phyloP scores from a whole-genome alignment of 2,329 filamentous ascomycete species.

The Fusarium burgessii region DNA sequence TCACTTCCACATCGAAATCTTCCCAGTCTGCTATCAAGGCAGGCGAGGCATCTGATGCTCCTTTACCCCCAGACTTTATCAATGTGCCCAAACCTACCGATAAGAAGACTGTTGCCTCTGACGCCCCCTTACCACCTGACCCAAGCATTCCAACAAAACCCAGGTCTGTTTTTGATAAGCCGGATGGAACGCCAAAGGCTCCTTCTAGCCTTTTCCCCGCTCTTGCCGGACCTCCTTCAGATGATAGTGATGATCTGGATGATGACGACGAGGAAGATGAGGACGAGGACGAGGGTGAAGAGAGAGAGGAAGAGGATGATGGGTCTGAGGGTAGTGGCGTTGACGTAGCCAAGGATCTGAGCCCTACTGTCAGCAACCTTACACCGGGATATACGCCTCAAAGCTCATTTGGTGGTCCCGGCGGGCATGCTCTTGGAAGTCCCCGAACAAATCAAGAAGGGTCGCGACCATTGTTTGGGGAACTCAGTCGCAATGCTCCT shows the following conservation, averaged over 20 bases:
- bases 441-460: slow-evolving; percentile 57
- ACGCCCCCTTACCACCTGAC: slow-evolving; percentile 33
- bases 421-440: slow-evolving; percentile 52
- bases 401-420: slow-evolving; percentile 68
- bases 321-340: slow-evolving; percentile 71
- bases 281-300: slow-evolving; percentile 57
- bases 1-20: slow-evolving; percentile 39
- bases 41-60: slow-evolving; percentile 43
- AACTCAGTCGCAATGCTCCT: slow-evolving; percentile 63
- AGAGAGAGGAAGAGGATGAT: slow-evolving; percentile 62
- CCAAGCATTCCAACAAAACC: slow-evolving; percentile 24
- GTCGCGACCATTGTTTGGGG: slow-evolving; percentile 65
- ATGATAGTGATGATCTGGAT: slow-evolving; percentile 55
- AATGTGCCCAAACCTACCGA: slow-evolving; percentile 33
- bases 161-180: slow-evolving; percentile 38
- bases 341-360: slow-evolving; percentile 73
- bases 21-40: slow-evolving; percentile 11
- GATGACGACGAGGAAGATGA: slow-evolving; percentile 54
- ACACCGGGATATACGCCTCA: slow-evolving; percentile 67
- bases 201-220: slow-evolving; percentile 50
- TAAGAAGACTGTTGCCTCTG: slow-evolving; percentile 9
- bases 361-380: slow-evolving; percentile 60
- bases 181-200: slow-evolving; percentile 53
- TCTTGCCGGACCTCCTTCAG: slow-evolving; percentile 53
- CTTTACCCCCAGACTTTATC: slow-evolving; percentile 51